Base-by-base conservation (phyloP, 1,284 basidiomycete species). In the Apiotrichum gracile region DNA sequence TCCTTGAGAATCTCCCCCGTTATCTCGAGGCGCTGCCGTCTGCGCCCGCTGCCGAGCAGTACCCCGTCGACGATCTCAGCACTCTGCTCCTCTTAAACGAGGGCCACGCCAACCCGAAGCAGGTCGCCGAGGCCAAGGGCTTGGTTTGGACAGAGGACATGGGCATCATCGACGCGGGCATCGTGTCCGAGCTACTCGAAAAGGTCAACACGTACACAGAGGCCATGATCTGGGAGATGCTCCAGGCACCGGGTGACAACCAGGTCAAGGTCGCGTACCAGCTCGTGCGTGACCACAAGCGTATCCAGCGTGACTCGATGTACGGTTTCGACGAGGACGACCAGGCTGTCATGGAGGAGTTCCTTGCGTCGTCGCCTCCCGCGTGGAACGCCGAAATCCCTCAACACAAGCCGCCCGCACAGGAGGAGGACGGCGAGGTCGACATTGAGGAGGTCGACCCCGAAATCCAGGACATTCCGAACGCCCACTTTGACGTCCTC, bases 181-280 rank as follows among this genome's bases (percentile, higher is more conserved):
- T 94, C 17, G 85, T 98, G 4, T 85, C 88, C 2, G 89, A 93
- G 52, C 78, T 97, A 29, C 82, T 86, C 7, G 70, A 77, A 43
- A 81, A 85, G 63, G 86, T 97, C 77, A 76, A 82, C 0, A 87
- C 85, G 0, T 86, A 94, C 29, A 83, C 83, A 52, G 83, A 84
- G 69, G 85, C 88, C 2, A 88, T 92, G 62, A 82, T 97, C 6
- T 89, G 88, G 86, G 84, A 87, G 54, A 86, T 85, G 63, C 75
- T 97, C 55, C 80, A 85, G 62, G 78, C 85, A 58, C 86, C 91
- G 43, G 88, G 91, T 53, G 92, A 94, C 39, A 96, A 97, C 68
- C 88, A 91, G 54, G 86, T 97, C 70, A 94, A 97, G 75, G 92
- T 98, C 17, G 93, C 94, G 0, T 98, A 97, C 73, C 85, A 94